Evolutionary conservation across 495 filamentous ascomycete species (phyloP), one percentile per base, ranked within the genome.

Genomic region (Annulohypoxylon moriforme): DNA sequence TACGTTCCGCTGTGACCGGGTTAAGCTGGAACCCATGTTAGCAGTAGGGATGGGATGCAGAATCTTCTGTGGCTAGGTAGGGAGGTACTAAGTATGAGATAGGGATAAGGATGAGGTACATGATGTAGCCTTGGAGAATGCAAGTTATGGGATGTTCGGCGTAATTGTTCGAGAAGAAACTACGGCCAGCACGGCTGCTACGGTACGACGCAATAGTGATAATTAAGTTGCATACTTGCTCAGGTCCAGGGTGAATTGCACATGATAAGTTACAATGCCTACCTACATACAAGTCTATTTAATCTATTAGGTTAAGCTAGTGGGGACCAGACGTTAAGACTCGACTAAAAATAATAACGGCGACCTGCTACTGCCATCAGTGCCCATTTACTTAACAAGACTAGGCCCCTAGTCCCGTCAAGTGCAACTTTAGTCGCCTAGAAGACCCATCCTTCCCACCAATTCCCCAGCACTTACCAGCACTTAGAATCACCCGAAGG

Each of bases 401-500:
- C 40, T 44, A 44, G 33, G 9, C 34, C 34, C 13, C 38, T 42
- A 42, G 38, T 42, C 38, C 38, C 14, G 38, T 42, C 38, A 42
- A 42, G 38, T 42, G 38, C 38, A 49, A 49, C 44, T 49, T 25
- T 49, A 49, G 18, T 49, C 34, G 10, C 34, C 13, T 22, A 49
- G 38, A 9, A 13, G 27, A 11, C 24, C 47, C 47, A 52, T 52
- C 47, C 50, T 53, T 53, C 50, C 50, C 50, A 53, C 50, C 50
- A 22, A n/a, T 29, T 53, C 16, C n/a, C 60, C 42, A 44, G 33
- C 55, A 47, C 42, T 49, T 57, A 4, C 46, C 42, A 65, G 61
- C 60, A 50, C 46, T 27, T 27, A 20, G 24, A 50, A 68, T 66
- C 61, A 71, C 38, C 61, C 61, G 62, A 66, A 61, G 68, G 57